Evolutionary conservation across 306 rosid genomes (phyloP).

Genomic region (Parietaria judaica): DNA sequence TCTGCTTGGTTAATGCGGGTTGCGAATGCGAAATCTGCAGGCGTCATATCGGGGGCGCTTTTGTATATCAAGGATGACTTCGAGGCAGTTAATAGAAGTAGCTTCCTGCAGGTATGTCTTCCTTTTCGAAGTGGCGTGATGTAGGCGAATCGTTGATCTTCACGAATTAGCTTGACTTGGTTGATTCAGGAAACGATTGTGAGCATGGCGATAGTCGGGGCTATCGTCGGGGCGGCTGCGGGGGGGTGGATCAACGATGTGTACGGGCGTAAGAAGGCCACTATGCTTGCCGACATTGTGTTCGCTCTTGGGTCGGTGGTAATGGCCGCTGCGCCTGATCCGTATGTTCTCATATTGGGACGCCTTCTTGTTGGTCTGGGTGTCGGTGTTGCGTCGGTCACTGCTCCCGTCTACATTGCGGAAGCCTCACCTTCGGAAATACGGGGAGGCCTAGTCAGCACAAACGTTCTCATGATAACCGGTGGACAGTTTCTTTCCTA

Average conservation of each 20-base stretch:
- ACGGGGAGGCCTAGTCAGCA: slow-evolving; percentile 70
- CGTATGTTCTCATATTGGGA: slow-evolving; percentile 63
- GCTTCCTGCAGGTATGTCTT: slow-evolving; percentile 41
- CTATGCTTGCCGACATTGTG: slow-evolving; percentile 62
- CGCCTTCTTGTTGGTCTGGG: slow-evolving; percentile 72
- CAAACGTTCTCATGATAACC: slow-evolving; percentile 76
- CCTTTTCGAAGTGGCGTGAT: too few species aligned
- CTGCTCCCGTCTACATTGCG: slow-evolving; percentile 87
- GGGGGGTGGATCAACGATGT: slow-evolving; percentile 86
- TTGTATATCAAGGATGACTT: slow-evolving; percentile 53
- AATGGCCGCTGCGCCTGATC: slow-evolving; percentile 70
- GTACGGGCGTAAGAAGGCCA: slow-evolving; percentile 70
- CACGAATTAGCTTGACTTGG: too few species aligned
- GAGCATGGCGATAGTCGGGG: slow-evolving; percentile 91
- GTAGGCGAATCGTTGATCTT: too few species aligned
- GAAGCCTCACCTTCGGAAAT: slow-evolving; percentile 92
- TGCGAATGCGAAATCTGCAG: slow-evolving; percentile 16
- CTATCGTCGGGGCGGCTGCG: slow-evolving; percentile 64
- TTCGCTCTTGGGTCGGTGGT: slow-evolving; percentile 53
- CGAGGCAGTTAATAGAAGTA: slow-evolving; percentile 38
- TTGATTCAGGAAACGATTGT: slow-evolving; percentile 67
- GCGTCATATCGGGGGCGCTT: slow-evolving; percentile 55
- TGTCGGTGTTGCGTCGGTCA: slow-evolving; percentile 69
- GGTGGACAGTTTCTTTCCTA: slow-evolving; percentile 78
- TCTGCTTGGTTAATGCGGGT: not conserved